Percentiles rank a stretch among this genome's conserved stretches.
These are phyloP conservation scores for Oryza longistaminata DNA, from an alignment of 176 grass and related monocot genomes.

Conservation along the genomic window DNA sequence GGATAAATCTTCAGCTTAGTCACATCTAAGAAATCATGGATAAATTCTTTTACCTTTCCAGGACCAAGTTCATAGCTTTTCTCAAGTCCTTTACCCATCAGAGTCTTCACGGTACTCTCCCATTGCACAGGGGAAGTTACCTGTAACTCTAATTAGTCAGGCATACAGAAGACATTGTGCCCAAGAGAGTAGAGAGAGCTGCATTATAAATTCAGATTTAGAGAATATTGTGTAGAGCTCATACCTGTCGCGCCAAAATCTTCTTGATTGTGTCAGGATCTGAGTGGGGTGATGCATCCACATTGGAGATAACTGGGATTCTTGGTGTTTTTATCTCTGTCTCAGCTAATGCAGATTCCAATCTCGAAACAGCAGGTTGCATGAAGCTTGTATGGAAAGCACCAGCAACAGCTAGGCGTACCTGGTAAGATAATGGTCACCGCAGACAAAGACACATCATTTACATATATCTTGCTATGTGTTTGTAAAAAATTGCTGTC, in stretches of 20 bases:
- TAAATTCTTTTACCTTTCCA: conserved; percentile 72
- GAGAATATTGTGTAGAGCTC: background rate
- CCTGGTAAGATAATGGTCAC: conserved; percentile 44
- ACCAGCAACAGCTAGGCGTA: conserved; percentile 80
- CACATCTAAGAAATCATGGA: background rate
- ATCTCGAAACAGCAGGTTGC: conserved; percentile 83
- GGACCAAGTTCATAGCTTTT: conserved; percentile 96
- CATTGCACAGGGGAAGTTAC: conserved; percentile 91
- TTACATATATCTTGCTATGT: background rate
- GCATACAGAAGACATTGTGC: conserved; percentile 15
- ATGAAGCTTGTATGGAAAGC: conserved; percentile 96
- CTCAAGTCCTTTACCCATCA: conserved; percentile 86
- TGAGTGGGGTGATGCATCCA: conserved; percentile 77
- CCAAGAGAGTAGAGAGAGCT: background rate
- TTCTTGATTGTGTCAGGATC: conserved; percentile 83
- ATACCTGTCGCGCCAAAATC: conserved; percentile 78
- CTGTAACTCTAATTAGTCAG: conserved; percentile 36
- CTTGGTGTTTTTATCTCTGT: conserved; percentile 77
- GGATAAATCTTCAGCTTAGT: background rate
- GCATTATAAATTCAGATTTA: background rate
- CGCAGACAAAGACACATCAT: background rate
- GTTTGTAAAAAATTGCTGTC: background rate
- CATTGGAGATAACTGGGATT: conserved; percentile 96
- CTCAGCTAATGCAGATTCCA: conserved; percentile 69
- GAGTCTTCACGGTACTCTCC: conserved; percentile 83